Percentiles rank a stretch among this genome's conserved stretches.
Evolutionary conservation across 495 filamentous ascomycete species (phyloP).

Genomic region (Sordaria brevicollis): DNA sequence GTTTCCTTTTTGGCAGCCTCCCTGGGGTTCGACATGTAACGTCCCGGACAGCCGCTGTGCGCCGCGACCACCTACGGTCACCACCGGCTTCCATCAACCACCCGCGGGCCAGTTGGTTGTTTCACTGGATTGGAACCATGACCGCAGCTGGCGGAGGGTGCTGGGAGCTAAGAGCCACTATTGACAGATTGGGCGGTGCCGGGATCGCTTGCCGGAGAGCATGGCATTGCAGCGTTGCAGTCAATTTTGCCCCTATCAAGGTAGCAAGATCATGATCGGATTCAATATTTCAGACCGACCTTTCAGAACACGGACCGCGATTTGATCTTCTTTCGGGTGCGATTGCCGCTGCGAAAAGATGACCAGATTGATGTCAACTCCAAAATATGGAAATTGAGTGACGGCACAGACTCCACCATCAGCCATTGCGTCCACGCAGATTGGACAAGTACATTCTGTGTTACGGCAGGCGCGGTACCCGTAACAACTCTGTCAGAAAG

Average conservation of each 20-base stretch:
- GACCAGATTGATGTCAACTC: neutral
- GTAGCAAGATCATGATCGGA: neutral
- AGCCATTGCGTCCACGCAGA: neutral
- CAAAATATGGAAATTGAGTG: neutral
- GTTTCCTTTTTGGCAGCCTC: neutral
- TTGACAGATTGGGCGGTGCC: neutral
- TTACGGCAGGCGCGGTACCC: neutral
- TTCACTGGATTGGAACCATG: neutral
- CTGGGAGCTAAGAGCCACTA: neutral
- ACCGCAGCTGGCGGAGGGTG: neutral
- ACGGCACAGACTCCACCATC: neutral
- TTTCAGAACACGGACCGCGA: neutral
- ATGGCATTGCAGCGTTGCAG: neutral
- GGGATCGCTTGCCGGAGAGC: neutral
- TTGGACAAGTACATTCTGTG: neutral
- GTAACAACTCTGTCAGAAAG: neutral
- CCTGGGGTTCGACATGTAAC: neutral
- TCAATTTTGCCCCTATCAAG: neutral
- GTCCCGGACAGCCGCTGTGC: neutral
- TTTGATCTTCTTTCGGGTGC: neutral
- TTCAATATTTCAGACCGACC: neutral
- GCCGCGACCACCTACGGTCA: neutral
- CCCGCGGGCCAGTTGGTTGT: neutral
- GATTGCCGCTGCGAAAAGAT: neutral
- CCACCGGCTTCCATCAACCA: neutral